Evolutionary conservation across 1,284 basidiomycete species (phyloP).

Genomic region (Trichosporon sp.): DNA sequence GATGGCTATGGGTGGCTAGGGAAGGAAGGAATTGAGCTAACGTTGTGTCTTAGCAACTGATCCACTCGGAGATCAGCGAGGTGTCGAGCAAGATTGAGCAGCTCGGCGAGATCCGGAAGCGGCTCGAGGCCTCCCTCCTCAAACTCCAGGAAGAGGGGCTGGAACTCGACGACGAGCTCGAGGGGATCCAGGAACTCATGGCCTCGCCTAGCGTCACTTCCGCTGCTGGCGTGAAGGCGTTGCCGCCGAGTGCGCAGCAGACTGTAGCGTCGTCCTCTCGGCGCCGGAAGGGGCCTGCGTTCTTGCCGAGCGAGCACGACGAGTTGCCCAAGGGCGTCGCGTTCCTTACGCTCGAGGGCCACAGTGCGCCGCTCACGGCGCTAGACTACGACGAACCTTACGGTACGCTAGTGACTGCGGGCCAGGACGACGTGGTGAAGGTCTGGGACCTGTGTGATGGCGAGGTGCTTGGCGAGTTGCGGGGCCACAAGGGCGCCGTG

Average conservation of each 20-base stretch:
- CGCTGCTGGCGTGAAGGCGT: slow-evolving; percentile 37
- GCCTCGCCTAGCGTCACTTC: slow-evolving; percentile 52
- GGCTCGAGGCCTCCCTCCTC: slow-evolving; percentile 75
- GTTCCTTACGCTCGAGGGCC: slow-evolving; percentile 87
- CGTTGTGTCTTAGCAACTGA: slow-evolving; percentile 57
- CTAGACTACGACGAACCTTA: slow-evolving; percentile 97
- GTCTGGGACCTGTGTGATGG: slow-evolving; percentile 55
- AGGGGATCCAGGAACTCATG: slow-evolving; percentile 77
- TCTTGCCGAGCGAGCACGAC: slow-evolving; percentile 95
- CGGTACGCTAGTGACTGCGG: slow-evolving; percentile 81
- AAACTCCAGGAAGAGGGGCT: slow-evolving; percentile 90
- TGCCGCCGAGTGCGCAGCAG: slow-evolving; percentile 23
- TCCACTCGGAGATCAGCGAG: slow-evolving; percentile 77
- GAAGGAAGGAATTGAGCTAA: too few species aligned
- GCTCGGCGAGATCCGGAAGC: slow-evolving; percentile 71
- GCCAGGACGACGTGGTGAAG: slow-evolving; percentile 59
- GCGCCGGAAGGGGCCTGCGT: slow-evolving; percentile 66
- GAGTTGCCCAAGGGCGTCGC: slow-evolving; percentile 89
- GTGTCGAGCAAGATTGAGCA: slow-evolving; percentile 82
- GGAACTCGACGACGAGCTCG: slow-evolving; percentile 88
- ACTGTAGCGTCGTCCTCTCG: slow-evolving; percentile 26
- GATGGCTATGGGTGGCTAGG: too few species aligned
- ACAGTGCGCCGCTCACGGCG: slow-evolving; percentile 74
- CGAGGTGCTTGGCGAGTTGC: slow-evolving; percentile 69
- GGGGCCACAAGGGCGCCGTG: slow-evolving; percentile 69